phyloP scores from a whole-genome alignment of 2,329 filamentous ascomycete species.

The Teratosphaeria viscida region DNA sequence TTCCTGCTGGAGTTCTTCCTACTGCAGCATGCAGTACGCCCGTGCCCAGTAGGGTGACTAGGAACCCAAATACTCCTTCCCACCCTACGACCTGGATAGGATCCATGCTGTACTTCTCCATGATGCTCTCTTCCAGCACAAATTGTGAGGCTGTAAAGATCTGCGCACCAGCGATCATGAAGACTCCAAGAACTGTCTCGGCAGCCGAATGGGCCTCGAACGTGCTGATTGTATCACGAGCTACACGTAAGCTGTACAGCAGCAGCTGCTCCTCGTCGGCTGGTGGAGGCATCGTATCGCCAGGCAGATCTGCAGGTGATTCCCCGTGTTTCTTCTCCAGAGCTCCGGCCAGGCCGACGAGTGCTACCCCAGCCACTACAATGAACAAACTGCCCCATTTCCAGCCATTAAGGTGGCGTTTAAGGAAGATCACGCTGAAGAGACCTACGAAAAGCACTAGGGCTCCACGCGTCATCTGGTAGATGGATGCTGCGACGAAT shows the following conservation, averaged over 20 bases:
- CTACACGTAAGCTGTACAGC: constrained; percentile 5
- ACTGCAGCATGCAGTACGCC: constrained; percentile 66
- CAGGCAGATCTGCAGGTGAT: constrained; percentile 18
- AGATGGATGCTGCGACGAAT: constrained; percentile 90
- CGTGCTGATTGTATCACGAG: constrained; percentile 26
- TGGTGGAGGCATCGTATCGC: constrained; percentile 9
- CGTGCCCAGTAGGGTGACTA: constrained; percentile 69
- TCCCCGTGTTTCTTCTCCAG: constrained; percentile 57
- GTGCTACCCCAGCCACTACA: constrained; percentile 75
- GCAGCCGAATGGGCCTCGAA: constrained; percentile 45
- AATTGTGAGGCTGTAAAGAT: constrained; percentile 97
- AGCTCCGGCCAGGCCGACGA: constrained; percentile 83
- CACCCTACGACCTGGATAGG: constrained; percentile 88
- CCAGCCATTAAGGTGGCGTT: constrained; percentile 67
- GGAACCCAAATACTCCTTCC: constrained; percentile 88
- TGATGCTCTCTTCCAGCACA: constrained; percentile 86
- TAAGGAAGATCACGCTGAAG: constrained; percentile 86
- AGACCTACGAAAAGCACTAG: constrained; percentile 91
- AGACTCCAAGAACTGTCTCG: constrained; percentile 67
- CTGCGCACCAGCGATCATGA: constrained; percentile 86
- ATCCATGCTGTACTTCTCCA: constrained; percentile 68
- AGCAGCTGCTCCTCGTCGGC: constrained; percentile 10
- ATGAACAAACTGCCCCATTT: constrained; percentile 85
- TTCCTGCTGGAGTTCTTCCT: constrained; percentile 63
- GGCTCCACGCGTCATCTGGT: constrained; percentile 95